Percentiles rank a stretch among this genome's conserved stretches.
Evolutionary conservation across 1,139 yeast species (phyloP).

Genomic region (Geotrichum fermentans): DNA sequence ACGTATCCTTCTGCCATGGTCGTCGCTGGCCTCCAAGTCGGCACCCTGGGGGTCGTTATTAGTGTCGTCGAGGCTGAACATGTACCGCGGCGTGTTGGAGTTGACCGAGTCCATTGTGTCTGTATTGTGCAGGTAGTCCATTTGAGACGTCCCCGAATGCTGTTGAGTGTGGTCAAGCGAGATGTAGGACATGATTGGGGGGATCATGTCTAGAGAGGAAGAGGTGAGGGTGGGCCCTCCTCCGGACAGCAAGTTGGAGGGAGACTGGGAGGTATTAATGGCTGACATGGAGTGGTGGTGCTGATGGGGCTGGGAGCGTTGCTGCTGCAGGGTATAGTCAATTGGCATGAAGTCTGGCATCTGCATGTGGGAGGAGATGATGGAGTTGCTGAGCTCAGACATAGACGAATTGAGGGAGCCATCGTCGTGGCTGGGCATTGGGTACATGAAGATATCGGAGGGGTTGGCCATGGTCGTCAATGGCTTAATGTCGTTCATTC

Average conservation of each 20-base stretch:
- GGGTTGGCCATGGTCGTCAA: background rate
- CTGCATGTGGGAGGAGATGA: background rate
- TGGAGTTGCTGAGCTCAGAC: background rate
- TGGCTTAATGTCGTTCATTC: background rate
- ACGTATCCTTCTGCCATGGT: too few species aligned
- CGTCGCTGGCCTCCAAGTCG: background rate
- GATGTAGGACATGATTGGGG: background rate
- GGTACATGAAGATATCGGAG: background rate
- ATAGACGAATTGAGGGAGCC: background rate
- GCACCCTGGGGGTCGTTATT: background rate
- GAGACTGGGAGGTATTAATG: background rate
- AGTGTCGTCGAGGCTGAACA: background rate
- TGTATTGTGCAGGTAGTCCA: background rate
- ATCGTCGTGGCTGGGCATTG: background rate
- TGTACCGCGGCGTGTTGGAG: background rate
- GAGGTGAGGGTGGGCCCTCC: background rate
- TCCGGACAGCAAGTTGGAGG: background rate
- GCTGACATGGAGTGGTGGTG: background rate
- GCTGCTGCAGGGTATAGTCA: conserved; percentile 1
- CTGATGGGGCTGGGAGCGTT: background rate
- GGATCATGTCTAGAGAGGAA: background rate
- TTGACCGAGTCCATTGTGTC: background rate
- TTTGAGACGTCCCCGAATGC: background rate
- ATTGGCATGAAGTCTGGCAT: background rate
- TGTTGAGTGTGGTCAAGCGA: background rate